Evolutionary conservation across 257 asterid genomes (phyloP).

Genomic region (Mentha longifolia): DNA sequence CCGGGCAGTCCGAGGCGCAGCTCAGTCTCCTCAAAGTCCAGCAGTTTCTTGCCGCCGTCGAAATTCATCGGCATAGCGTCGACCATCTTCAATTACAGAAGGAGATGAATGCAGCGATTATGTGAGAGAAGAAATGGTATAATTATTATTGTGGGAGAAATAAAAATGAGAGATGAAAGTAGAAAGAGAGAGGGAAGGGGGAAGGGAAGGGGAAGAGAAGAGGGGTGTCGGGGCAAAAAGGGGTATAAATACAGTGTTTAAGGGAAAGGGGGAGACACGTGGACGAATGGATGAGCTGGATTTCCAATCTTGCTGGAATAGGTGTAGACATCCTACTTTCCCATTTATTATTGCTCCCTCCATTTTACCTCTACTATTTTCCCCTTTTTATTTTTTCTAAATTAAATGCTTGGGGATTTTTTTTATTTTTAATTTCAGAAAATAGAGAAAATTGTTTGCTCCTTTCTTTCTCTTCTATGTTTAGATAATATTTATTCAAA

Average conservation of each 20-base stretch:
- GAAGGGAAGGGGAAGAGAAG: conserved; percentile 17
- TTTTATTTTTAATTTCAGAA: too few species aligned
- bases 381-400: too few species aligned
- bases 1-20: conserved; percentile 71
- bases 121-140: neutral
- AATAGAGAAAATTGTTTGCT: too few species aligned
- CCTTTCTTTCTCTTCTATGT: too few species aligned
- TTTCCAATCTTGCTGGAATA: conserved; percentile 48
- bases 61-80: conserved; percentile 28
- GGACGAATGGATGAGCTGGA: conserved; percentile 40
- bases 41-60: conserved; percentile 22
- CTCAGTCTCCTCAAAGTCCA: conserved; percentile 51
- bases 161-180: neutral
- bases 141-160: neutral
- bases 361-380: neutral
- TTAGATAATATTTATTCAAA: too few species aligned
- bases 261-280: conserved; percentile 42
- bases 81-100: conserved; percentile 32
- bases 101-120: neutral
- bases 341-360: conserved; percentile 28
- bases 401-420: too few species aligned
- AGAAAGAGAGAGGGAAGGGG: conserved; percentile 12
- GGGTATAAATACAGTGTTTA: conserved; percentile 30
- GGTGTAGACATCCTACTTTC: conserved; percentile 39
- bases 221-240: conserved; percentile 38